Conservation (phyloP, 805 yeast species). For the Tanozyma kutaoensis region DNA sequence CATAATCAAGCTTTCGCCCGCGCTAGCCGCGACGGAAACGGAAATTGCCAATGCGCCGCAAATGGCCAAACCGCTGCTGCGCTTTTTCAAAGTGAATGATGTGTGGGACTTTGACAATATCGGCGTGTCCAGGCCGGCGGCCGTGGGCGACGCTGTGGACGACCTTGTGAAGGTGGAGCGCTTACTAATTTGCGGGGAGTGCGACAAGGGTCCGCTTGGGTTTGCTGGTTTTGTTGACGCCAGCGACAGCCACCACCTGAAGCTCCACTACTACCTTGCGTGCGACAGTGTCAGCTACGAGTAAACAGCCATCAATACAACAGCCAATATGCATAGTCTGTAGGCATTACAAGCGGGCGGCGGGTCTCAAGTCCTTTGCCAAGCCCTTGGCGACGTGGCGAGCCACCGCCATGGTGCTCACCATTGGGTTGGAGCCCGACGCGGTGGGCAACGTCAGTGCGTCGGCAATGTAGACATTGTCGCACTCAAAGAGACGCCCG, state of each 20-base stretch:
- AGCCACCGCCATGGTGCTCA: conserved; percentile 33
- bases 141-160: conserved; percentile 12
- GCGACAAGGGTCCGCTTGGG: conserved; percentile 71
- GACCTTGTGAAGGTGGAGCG: conserved; percentile 28
- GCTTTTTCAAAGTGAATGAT: conserved; percentile 35
- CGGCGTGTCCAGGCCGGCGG: conserved; percentile 47
- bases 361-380: conserved; percentile 15
- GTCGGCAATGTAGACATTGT: conserved; percentile 36
- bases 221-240: conserved; percentile 33
- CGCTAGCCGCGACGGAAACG: conserved; percentile 1
- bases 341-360: conserved; percentile 12
- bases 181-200: conserved; percentile 56
- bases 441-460: conserved; percentile 39
- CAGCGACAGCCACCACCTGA: conserved; percentile 18
- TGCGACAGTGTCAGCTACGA: conserved; percentile 32
- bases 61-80: conserved; percentile 9
- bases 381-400: conserved; percentile 27
- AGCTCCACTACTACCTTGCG: conserved; percentile 30
- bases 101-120: conserved; percentile 75
- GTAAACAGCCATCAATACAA: too few species aligned
- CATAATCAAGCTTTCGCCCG: conserved; percentile 9
- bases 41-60: conserved; percentile 13
- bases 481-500: conserved; percentile 35
- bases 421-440: conserved; percentile 43
- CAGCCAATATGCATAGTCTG: too few species aligned